These are phyloP conservation scores for Sporothrix mexicana DNA, from an alignment of 2,329 filamentous ascomycete genomes.

Conservation along the genomic window DNA sequence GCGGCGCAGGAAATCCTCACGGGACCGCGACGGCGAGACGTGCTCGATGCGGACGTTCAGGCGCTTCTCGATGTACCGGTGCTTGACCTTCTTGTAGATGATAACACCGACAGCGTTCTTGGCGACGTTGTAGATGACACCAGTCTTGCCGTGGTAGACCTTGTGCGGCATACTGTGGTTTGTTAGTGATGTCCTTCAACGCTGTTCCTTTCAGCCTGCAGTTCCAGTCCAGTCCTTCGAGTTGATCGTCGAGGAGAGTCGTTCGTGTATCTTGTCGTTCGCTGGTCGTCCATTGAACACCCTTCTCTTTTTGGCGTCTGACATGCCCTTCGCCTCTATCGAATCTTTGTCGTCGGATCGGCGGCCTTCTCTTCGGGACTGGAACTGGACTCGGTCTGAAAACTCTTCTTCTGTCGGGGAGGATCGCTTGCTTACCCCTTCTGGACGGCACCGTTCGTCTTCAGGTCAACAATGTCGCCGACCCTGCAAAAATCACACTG, in stretches of 20 bases:
- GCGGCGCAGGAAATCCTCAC: conserved; percentile 94
- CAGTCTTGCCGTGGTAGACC: conserved; percentile 99
- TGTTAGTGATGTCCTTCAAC: conserved; percentile 42
- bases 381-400: not conserved
- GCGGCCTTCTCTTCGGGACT: not conserved
- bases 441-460: conserved; percentile 97
- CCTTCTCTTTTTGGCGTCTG: not conserved
- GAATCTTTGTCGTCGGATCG: not conserved
- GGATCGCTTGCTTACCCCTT: conserved; percentile 75
- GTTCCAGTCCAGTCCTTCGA: not conserved
- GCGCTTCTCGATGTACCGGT: conserved; percentile 99
- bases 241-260: not conserved
- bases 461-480: conserved; percentile 98
- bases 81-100: conserved; percentile 99
- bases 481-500: conserved; percentile 61
- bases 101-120: conserved; percentile 98
- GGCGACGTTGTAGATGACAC: conserved; percentile 98
- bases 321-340: not conserved
- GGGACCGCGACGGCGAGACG: conserved; percentile 89
- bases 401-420: not conserved
- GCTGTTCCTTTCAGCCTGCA: conserved; percentile 15
- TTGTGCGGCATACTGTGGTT: conserved; percentile 89
- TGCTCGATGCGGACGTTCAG: conserved; percentile 99
- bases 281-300: not conserved
- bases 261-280: not conserved